Percentiles rank a stretch among this genome's conserved stretches.
Evolutionary conservation across 805 yeast species (phyloP).

Genomic region (Suhomyces prunicola): DNA sequence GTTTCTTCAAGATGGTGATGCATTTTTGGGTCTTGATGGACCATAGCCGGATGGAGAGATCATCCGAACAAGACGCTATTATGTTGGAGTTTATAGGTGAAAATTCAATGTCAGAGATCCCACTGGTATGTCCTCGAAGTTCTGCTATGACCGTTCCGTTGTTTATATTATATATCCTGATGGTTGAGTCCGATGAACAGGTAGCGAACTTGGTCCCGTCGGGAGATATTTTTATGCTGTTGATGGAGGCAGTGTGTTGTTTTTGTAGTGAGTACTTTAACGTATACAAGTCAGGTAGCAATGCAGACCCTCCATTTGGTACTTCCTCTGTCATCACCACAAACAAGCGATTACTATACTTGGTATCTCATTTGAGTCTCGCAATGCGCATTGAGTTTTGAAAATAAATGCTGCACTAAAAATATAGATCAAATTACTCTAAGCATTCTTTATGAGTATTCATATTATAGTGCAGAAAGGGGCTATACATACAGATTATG

Average conservation of each 20-base stretch:
- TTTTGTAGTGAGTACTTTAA: constrained; percentile 10
- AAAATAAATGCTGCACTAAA: not conserved
- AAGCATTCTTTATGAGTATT: no score
- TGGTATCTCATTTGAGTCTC: not conserved
- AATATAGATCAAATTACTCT: no score
- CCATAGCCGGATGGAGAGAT: constrained; percentile 75
- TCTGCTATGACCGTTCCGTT: constrained; percentile 30
- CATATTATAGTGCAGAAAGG: no score
- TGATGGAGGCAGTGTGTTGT: constrained; percentile 15
- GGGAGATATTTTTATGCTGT: constrained; percentile 60
- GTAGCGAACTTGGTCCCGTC: constrained; percentile 58
- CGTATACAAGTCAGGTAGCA: constrained; percentile 11
- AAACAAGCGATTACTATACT: no score
- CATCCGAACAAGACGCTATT: constrained; percentile 85
- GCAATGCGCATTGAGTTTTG: not conserved
- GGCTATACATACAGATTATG: no score
- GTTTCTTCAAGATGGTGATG: constrained; percentile 59
- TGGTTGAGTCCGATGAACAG: constrained; percentile 30
- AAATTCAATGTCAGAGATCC: constrained; percentile 75
- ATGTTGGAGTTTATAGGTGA: constrained; percentile 65
- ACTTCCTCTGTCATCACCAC: not conserved
- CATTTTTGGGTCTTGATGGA: constrained; percentile 50
- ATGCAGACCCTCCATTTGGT: not conserved
- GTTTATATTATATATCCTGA: constrained; percentile 22
- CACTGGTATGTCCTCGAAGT: constrained; percentile 59